Evolutionary conservation across 805 yeast genomes (phyloP), one percentile per base, ranked within the genome.

Genomic region (Candida tallmaniae): DNA sequence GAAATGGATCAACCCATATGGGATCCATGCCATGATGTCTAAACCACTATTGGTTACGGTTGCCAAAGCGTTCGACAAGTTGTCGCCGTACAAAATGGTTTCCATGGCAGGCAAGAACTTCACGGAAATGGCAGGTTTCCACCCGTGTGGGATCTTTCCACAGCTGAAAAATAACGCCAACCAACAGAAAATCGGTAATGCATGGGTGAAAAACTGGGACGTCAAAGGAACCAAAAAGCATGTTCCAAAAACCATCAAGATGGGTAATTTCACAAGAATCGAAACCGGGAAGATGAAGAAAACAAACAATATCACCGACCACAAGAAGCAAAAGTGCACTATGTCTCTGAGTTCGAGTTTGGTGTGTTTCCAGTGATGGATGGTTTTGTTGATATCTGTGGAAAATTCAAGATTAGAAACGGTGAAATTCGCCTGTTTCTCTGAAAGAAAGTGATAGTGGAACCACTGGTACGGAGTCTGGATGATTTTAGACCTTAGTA

Each of bases 21-120:
- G 97, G 25, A 90, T 60, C 96, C 96, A 89, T 4, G 97, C 96
- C 32, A 86, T 48, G n/a, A 89, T 66, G 54, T 89, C 97, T 36
- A 85, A 63, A 5, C 77, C 47, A 2, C 82, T 56, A 41, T 70
- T 74, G 12, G 83, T 79, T 11, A 78, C 68, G 5, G 89, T 75
- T 1, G 96, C 93, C 49, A 88, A 70, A 16, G 89, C 78, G 47
- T 83, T 84, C 34, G 89, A 79, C 49, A 90, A 68, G 59, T 90
- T 84, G 50, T 89, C 96, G 33, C 97, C 97, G 52, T 87, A 89
- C 39, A 90, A 64, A 36, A 89, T 83, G 26, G 96, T 86, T 58
- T 89, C 97, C 63, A 88, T 69, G 2, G 95, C 93, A 0, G 97
- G 97, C 31, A 89, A 70, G 15, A 85, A 80, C 46, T 89, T 80